Base-by-base conservation (phyloP, 1,284 basidiomycete species). In the Irpex sp. region DNA sequence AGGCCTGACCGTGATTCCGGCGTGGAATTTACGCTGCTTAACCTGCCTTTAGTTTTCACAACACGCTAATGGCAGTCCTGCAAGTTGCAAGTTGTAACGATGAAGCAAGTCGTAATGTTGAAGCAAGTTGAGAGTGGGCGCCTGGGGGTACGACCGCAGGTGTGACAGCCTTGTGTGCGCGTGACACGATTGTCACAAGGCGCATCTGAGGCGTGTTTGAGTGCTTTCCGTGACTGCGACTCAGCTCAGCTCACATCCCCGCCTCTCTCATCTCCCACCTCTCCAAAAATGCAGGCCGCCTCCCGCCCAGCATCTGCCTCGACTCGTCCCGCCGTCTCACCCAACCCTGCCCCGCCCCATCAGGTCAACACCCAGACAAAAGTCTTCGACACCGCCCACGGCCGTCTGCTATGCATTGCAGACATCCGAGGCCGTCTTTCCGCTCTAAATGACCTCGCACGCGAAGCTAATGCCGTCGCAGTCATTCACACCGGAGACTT, bases 401-500 rank as follows among this genome's bases (percentile, higher is more conserved):
- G 94, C 56, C 85, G 97, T 58, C 92, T 99, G 72, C 89, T 98
- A 61, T 99, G 97, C 73, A 86, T 99, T 61, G 96, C 97, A 58
- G 97, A 99, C 78, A 94, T 98, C 67, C 88, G 95, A 69, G 95
- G 95, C 63, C 83, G 89, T 66, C 83, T 95, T 65, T 94, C 92
- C 62, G 86, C 87, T 60, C 85, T 99, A 72, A 98, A 98, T 76
- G 87, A 93, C 73, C 88, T 98, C 63, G 96, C 96, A 37, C 82
- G 89, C 59, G 94, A 97, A 71, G 87, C 86, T 62, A 89, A 91
- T 72, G 95, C 94, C n/a, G 86, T 90, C 64, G 97, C 95, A 19
- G 92, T 99, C 75, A 94, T 99, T 66, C 97, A 99, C 76, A 98
- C 96, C 0, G 97, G 97, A 62, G 97, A 99, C 81, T 99, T 99